Conservation (phyloP, 2,329 filamentous ascomycete species). For the Claviceps lovelessii region DNA sequence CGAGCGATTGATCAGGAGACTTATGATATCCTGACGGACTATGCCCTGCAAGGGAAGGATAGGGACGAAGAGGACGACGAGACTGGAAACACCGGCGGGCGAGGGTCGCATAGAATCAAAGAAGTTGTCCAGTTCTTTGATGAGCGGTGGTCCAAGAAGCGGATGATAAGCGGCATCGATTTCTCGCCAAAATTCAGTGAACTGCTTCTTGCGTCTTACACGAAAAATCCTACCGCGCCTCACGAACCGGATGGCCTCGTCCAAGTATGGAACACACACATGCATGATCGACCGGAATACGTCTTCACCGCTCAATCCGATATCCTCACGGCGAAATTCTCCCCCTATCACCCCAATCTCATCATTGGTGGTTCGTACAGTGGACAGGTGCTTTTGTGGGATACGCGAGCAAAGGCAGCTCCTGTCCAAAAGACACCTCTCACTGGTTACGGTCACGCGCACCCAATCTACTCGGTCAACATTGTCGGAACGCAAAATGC, state of each 20-base stretch:
- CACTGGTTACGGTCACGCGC: conserved; percentile 87
- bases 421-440: conserved; percentile 94
- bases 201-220: conserved; percentile 85
- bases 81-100: conserved; percentile 51
- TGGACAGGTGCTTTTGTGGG: conserved; percentile 92
- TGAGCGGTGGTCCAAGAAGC: conserved; percentile 90
- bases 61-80: conserved; percentile 74
- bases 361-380: conserved; percentile 95
- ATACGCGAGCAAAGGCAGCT: conserved; percentile 75
- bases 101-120: conserved; percentile 61
- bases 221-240: conserved; percentile 88
- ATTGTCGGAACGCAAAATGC: conserved; percentile 97
- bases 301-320: conserved; percentile 94
- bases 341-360: conserved; percentile 93
- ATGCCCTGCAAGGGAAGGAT: conserved; percentile 65
- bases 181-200: conserved; percentile 95
- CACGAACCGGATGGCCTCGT: conserved; percentile 88
- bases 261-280: conserved; percentile 92
- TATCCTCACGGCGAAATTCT: conserved; percentile 89
- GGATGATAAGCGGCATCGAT: conserved; percentile 89
- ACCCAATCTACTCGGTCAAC: conserved; percentile 88
- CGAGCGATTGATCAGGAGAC: conserved; percentile 78
- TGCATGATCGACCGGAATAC: conserved; percentile 89
- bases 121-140: conserved; percentile 91
- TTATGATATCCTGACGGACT: conserved; percentile 92